Percentiles rank a stretch among this genome's conserved stretches.
Conservation (phyloP, 805 yeast species). For the Starmerella vitae region DNA sequence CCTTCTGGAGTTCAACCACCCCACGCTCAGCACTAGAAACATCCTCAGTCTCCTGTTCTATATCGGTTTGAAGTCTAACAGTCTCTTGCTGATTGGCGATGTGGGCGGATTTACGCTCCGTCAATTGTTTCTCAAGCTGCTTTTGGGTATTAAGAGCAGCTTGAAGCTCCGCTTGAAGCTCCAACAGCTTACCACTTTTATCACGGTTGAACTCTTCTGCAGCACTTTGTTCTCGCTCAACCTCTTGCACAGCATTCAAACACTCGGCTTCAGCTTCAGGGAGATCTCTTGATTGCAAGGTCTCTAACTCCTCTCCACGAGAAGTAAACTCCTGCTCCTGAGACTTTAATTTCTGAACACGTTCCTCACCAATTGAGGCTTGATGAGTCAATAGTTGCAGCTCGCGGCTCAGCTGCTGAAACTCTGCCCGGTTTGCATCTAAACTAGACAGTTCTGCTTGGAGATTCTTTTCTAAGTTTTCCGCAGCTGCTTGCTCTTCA, state of each 20-base stretch:
- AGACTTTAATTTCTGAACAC: conserved; percentile 1
- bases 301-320: neutral
- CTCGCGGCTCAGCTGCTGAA: conserved; percentile 11
- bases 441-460: neutral
- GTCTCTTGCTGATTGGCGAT: conserved; percentile 9
- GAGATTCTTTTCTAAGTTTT: neutral
- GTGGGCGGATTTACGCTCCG: conserved; percentile 3
- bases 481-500: neutral
- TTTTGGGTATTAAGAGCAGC: conserved; percentile 1
- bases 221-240: conserved; percentile 50
- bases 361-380: neutral
- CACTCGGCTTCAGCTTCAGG: conserved; percentile 22
- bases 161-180: conserved; percentile 32
- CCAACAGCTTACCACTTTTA: conserved; percentile 65
- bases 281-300: neutral
- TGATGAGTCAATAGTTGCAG: conserved; percentile 10
- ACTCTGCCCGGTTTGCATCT: conserved; percentile 1
- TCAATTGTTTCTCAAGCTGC: conserved; percentile 5
- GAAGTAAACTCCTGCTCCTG: neutral
- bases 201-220: conserved; percentile 68
- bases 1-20: conserved; percentile 72
- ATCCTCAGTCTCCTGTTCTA: conserved; percentile 29
- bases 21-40: conserved; percentile 44
- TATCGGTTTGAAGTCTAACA: conserved; percentile 10
- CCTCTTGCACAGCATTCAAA: conserved; percentile 27